Conservation (phyloP, 1,139 yeast species). For the Kluyveromyces sp. region DNA sequence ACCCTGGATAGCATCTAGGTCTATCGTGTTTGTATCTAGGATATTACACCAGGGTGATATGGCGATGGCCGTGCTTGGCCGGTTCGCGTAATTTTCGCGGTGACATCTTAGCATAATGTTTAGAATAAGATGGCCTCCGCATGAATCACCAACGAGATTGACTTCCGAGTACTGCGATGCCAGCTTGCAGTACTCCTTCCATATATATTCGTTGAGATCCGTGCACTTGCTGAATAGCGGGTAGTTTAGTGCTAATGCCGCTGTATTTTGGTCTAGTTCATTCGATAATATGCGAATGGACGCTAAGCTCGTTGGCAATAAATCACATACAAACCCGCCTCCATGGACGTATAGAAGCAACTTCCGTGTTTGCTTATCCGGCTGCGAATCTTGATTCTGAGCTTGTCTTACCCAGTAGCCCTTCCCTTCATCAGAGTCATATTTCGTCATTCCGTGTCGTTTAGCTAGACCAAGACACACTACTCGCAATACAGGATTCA, state of each 20-base stretch:
- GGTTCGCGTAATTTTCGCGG: neutral
- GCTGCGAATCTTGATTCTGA: too few species aligned
- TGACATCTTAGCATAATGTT: conserved; percentile 11
- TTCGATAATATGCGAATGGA: neutral
- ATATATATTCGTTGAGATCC: neutral
- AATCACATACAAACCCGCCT: conserved; percentile 9
- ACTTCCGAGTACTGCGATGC: conserved; percentile 9
- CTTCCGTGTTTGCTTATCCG: neutral
- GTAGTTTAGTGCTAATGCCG: neutral
- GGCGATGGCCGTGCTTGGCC: conserved; percentile 17
- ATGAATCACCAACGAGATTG: conserved; percentile 22
- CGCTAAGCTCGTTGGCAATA: conserved; percentile 3
- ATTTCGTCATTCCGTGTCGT: neutral
- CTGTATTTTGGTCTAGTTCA: neutral
- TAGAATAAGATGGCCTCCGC: conserved; percentile 22
- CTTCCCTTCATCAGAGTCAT: neutral
- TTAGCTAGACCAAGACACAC: neutral
- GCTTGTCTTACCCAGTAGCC: neutral
- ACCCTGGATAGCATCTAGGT: neutral
- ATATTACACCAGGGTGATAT: conserved; percentile 27
- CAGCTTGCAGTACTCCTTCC: conserved; percentile 3
- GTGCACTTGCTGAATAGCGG: neutral
- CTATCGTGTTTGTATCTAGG: conserved; percentile 2
- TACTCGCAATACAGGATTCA: neutral
- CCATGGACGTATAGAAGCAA: conserved; percentile 8